Evolutionary conservation across 257 asterid species (phyloP).

Genomic region (Cynanchum wilfordii): DNA sequence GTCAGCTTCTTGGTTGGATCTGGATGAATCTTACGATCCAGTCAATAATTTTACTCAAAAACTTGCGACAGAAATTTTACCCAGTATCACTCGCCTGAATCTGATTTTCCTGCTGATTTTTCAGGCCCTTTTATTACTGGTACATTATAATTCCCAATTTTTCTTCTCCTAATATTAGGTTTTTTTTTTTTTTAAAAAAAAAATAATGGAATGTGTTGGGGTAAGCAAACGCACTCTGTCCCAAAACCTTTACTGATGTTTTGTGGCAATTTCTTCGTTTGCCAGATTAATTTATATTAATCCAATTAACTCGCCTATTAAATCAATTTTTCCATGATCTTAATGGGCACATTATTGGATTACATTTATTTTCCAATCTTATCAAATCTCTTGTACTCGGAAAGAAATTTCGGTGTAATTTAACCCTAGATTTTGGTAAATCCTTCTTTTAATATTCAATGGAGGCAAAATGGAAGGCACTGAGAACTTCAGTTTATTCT

Average conservation of each 20-base stretch:
- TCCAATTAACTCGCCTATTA: constrained; percentile 23
- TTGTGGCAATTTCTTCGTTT: constrained; percentile 44
- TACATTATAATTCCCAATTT: background rate
- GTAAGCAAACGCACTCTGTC: constrained; percentile 40
- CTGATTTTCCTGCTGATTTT: constrained; percentile 22
- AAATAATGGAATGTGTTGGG: background rate
- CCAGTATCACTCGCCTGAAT: constrained; percentile 39
- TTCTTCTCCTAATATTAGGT: background rate
- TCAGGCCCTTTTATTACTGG: constrained; percentile 36
- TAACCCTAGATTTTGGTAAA: too few species aligned
- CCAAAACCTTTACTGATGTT: constrained; percentile 24
- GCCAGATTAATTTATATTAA: constrained; percentile 13
- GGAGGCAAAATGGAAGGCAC: too few species aligned
- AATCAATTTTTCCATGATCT: constrained; percentile 15
- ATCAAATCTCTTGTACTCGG: too few species aligned
- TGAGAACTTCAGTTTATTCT: too few species aligned
- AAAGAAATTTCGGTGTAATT: too few species aligned
- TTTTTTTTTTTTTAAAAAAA: too few species aligned
- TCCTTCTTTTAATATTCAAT: too few species aligned
- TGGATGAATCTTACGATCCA: constrained; percentile 22
- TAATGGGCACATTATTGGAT: constrained; percentile 33
- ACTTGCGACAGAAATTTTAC: constrained; percentile 44
- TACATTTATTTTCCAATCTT: background rate
- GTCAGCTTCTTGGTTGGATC: constrained; percentile 73
- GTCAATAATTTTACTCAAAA: constrained; percentile 26